These are phyloP conservation scores for Peltaster fructicola DNA, from an alignment of 2,329 filamentous ascomycete species.

Conservation along the genomic window DNA sequence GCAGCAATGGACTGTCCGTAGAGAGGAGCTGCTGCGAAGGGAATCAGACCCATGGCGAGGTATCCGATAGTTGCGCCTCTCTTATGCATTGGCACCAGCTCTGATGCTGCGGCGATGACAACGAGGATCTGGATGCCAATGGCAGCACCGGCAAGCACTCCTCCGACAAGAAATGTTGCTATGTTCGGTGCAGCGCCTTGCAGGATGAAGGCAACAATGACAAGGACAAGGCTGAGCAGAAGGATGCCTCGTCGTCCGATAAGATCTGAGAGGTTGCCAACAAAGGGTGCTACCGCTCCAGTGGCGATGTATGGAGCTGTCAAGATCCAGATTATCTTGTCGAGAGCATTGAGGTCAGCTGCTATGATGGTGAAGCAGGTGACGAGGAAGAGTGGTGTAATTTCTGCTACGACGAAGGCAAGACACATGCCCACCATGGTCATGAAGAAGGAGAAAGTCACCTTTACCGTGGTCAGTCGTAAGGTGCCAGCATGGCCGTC, in stretches of 20 bases:
- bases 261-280: constrained; percentile 5
- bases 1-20: constrained; percentile 39
- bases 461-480: constrained; percentile 3
- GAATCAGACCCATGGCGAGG: constrained; percentile 41
- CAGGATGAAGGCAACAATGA: constrained; percentile 6
- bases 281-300: constrained; percentile 7
- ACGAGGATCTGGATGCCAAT: constrained; percentile 6
- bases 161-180: constrained; percentile 5
- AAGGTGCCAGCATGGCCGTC: too few relatives aligned
- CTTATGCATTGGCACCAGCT: constrained; percentile 46
- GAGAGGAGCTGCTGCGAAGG: constrained; percentile 42
- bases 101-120: constrained; percentile 43
- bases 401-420: constrained; percentile 7
- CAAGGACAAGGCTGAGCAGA: constrained; percentile 4
- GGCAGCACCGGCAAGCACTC: constrained; percentile 2
- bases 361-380: constrained; percentile 8
- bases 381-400: constrained; percentile 8
- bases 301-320: constrained; percentile 8
- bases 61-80: constrained; percentile 43
- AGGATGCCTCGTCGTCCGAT: constrained; percentile 6
- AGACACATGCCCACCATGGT: constrained; percentile 7
- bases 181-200: constrained; percentile 6
- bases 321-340: constrained; percentile 7
- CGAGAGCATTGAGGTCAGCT: constrained; percentile 5
- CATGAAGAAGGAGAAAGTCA: constrained; percentile 7